Percentiles rank a stretch among this genome's conserved stretches.
Evolutionary conservation across 768 basidiomycete genomes (phyloP).

Genomic region (Leucogyrophana mollusca): DNA sequence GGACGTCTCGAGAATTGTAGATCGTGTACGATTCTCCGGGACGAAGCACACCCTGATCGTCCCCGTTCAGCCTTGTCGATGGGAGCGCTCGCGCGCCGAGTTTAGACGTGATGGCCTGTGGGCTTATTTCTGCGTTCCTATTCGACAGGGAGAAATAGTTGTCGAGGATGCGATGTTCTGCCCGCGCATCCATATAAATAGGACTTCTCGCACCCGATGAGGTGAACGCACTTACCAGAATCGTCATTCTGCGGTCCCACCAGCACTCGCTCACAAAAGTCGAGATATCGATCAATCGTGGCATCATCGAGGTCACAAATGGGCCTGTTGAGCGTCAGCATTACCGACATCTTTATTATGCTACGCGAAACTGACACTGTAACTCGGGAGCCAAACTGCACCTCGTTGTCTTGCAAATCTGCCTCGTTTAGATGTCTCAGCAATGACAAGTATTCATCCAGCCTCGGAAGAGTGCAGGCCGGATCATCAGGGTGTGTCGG

Average conservation of each 20-base stretch:
- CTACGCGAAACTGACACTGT: conserved; percentile 40
- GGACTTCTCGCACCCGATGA: background rate
- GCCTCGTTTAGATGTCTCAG: conserved; percentile 38
- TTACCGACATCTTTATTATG: conserved; percentile 3
- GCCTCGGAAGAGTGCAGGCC: conserved; percentile 54
- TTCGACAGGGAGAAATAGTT: conserved; percentile 40
- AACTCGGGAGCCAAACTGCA: conserved; percentile 42
- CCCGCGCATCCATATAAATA: conserved; percentile 1
- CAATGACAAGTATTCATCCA: conserved; percentile 45
- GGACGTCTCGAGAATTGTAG: conserved; percentile 64
- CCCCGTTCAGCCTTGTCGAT: conserved; percentile 8
- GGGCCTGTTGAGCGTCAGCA: conserved; percentile 38
- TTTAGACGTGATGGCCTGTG: background rate
- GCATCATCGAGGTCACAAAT: conserved; percentile 49
- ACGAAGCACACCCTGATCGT: conserved; percentile 21
- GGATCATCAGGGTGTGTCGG: conserved; percentile 52
- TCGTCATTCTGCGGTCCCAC: conserved; percentile 29
- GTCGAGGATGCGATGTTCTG: conserved; percentile 33
- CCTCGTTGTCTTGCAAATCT: conserved; percentile 27
- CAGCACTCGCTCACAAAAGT: conserved; percentile 61
- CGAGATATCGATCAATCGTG: conserved; percentile 62
- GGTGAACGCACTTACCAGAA: conserved; percentile 20
- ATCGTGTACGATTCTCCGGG: conserved; percentile 65
- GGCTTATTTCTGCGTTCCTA: background rate
- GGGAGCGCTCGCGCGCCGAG: conserved; percentile 9